A percentile compares a stretch with the other conserved stretches of the same genome.
Conservation (phyloP, 768 basidiomycete species). For the Boletales sp. region DNA sequence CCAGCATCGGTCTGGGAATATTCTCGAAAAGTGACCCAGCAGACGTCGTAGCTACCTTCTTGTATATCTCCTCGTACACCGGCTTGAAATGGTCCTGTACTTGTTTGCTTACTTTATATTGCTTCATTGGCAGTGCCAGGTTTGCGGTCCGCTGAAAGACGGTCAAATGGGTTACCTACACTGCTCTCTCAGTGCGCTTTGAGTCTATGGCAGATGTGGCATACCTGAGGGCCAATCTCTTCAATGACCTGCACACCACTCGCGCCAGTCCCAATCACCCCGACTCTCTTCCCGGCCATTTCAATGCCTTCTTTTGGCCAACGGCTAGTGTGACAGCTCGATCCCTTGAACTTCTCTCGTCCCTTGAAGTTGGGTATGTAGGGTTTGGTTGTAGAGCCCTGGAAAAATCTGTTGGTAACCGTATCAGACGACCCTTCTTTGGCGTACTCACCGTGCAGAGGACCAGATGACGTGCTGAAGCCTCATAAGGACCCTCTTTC, state of each 20-base stretch:
- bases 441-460: constrained; percentile 1
- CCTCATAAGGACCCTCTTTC: background rate
- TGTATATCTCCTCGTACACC: constrained; percentile 6
- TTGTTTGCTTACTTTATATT: background rate
- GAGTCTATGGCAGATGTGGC: background rate
- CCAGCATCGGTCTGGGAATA: background rate
- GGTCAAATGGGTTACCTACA: constrained; percentile 9
- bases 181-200: background rate
- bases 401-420: background rate
- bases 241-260: constrained; percentile 13
- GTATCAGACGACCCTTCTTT: background rate
- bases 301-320: constrained; percentile 13
- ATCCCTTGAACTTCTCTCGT: constrained; percentile 6
- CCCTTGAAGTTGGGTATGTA: constrained; percentile 15
- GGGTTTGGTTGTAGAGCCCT: constrained; percentile 8
- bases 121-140: constrained; percentile 9
- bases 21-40: background rate
- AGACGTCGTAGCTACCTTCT: background rate
- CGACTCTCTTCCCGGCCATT: constrained; percentile 8
- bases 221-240: constrained; percentile 12
- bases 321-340: constrained; percentile 3
- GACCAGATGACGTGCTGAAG: constrained; percentile 4
- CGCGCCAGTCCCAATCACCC: constrained; percentile 11
- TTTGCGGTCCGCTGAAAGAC: constrained; percentile 17
- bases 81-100: constrained; percentile 12